A percentile compares a stretch with the other conserved stretches of the same genome.
Evolutionary conservation across 2,329 filamentous ascomycete species (phyloP).

Genomic region (Gaeumannomyces tritici): DNA sequence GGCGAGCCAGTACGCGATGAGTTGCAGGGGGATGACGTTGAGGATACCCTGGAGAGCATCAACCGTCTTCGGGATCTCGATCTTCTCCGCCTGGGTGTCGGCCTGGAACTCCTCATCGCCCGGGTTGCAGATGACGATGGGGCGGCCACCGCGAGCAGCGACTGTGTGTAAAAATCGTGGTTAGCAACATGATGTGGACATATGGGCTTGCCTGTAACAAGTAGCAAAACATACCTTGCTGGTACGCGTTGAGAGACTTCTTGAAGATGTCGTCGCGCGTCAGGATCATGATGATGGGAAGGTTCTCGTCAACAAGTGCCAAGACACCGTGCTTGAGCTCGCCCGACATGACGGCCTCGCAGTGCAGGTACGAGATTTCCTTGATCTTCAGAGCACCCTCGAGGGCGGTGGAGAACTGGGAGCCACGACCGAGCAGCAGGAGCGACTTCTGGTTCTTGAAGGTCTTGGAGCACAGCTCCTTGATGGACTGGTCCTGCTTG

Average conservation of each 20-base stretch:
- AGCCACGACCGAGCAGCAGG: conserved; percentile 84
- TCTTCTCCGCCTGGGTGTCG: conserved; percentile 78
- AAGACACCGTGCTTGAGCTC: conserved; percentile 98
- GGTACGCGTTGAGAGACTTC: conserved; percentile 99
- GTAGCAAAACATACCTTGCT: conserved; percentile 60
- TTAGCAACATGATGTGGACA: conserved; percentile 11
- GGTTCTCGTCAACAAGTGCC: conserved; percentile 93
- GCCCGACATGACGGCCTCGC: conserved; percentile 99
- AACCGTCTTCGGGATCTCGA: conserved; percentile 92
- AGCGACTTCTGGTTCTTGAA: conserved; percentile 98
- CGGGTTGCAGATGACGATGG: conserved; percentile 97
- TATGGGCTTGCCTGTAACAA: not conserved
- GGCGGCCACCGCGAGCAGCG: conserved; percentile 88
- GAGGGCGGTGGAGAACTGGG: conserved; percentile 92
- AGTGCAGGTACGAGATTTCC: conserved; percentile 99
- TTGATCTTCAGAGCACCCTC: conserved; percentile 99
- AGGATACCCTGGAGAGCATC: conserved; percentile 93
- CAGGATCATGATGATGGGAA: conserved; percentile 99
- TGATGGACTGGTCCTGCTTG: conserved; percentile 86
- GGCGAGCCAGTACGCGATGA: conserved; percentile 98
- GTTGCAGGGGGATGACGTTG: conserved; percentile 93
- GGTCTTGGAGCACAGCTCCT: conserved; percentile 81
- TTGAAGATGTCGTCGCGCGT: conserved; percentile 93
- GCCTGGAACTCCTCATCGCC: conserved; percentile 80
- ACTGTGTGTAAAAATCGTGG: conserved; percentile 38